Base-by-base conservation (phyloP, 2,329 filamentous ascomycete genomes). In the Aspergillus sp. region DNA sequence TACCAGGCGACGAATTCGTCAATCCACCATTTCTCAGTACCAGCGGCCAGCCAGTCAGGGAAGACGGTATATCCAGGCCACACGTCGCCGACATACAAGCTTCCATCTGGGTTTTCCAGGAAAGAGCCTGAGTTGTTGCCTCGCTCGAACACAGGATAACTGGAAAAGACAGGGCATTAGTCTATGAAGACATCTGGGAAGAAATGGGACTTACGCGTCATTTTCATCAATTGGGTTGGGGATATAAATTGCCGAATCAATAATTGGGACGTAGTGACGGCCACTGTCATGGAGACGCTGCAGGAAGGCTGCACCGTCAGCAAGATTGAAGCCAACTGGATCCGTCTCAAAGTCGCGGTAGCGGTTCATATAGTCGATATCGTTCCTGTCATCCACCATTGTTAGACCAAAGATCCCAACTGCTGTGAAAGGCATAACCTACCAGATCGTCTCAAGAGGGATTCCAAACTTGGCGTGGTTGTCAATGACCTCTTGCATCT, bases 201-300 rank as follows among this genome's bases (percentile, higher is more conserved):
- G n/a, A 27, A 12, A 32, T 19, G 10, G 29, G 7, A 37, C 40
- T 30, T 27, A 42, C 34, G 40, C 40, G 33, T 42, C 40, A 8
- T n/a, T 26, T 5, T 26, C n/a, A 8, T 37, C 29, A 7, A 5
- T 7, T 7, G 40, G 40, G 12, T 42, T 42, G 13, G 40, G 40
- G 19, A 42, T 32, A 27, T 43, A 66, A 3, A 75, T 67, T 0
- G 58, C 53, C n/a, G 58, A 53, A 51, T 89, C 85, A 1, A 89
- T 81, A 77, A 89, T 90, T 33, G 88, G 67, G 19, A 86, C 71
- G 48, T 84, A 85, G 36, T 82, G 75, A 59, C 86, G 82, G 38
- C 82, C 66, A 36, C 77, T 72, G 2, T 65, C 59, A 53, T 87
- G 83, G 0, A 89, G 71, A 9, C 81, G 76, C 33, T 77, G 67